phyloP scores from a whole-genome alignment of 805 yeast genomes.

The Osmozyma mogii region DNA sequence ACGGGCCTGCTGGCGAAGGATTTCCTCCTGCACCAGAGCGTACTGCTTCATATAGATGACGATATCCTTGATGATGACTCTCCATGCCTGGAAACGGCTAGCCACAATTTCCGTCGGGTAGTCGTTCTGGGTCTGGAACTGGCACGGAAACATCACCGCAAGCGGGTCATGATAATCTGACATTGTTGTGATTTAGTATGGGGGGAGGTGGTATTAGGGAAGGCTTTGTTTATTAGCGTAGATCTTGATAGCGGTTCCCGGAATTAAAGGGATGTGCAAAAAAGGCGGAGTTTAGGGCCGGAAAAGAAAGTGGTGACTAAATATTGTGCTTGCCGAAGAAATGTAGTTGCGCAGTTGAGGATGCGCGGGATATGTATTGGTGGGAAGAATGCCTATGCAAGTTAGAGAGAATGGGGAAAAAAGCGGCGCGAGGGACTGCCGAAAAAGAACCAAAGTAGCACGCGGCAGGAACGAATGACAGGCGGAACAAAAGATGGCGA shows the following conservation, averaged over 20 bases:
- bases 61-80: conserved; percentile 67
- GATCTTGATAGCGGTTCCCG: no score
- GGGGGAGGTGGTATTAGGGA: no score
- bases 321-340: not conserved
- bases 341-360: no score
- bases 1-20: conserved; percentile 72
- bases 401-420: no score
- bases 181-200: conserved; percentile 7
- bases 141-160: conserved; percentile 31
- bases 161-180: conserved; percentile 27
- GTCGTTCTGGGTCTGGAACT: conserved; percentile 25
- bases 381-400: no score
- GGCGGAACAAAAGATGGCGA: no score
- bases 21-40: conserved; percentile 81
- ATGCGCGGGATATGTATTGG: no score
- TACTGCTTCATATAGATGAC: conserved; percentile 70
- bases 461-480: no score
- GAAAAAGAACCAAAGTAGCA: no score
- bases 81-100: conserved; percentile 78
- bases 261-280: not conserved
- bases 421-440: no score
- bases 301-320: not conserved
- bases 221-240: no score
- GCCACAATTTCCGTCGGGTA: conserved; percentile 84
- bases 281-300: not conserved